Percentiles rank a stretch among this genome's conserved stretches.
phyloP scores from a whole-genome alignment of 1,139 yeast genomes.

The Candida dubliniensis region DNA sequence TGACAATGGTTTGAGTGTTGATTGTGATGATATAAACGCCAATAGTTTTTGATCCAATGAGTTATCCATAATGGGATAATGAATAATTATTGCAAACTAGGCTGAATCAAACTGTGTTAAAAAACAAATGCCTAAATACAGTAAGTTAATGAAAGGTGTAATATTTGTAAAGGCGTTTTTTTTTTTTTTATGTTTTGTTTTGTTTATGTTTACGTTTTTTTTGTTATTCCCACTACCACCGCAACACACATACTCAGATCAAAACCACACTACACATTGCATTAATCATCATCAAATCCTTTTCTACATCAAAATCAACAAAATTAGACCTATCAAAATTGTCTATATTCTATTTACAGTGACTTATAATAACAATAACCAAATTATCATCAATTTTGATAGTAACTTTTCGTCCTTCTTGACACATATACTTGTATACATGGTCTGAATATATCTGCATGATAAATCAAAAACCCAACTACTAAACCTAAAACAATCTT shows the following conservation, averaged over 20 bases:
- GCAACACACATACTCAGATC: neutral
- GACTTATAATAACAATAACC: no score
- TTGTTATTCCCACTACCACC: neutral
- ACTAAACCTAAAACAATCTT: slow-evolving; percentile 22
- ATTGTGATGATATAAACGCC: slow-evolving; percentile 12
- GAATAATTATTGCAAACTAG: no score
- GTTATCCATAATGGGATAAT: slow-evolving; percentile 1
- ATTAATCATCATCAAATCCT: neutral
- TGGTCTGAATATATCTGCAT: neutral
- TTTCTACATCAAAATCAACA: no score
- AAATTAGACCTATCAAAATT: no score
- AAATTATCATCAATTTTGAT: no score
- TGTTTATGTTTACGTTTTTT: neutral
- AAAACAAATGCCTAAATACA: no score
- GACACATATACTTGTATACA: neutral
- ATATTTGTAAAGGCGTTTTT: slow-evolving; percentile 3
- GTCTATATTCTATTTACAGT: no score
- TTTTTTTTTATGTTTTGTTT: neutral
- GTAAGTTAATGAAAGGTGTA: neutral
- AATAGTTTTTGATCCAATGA: slow-evolving; percentile 9
- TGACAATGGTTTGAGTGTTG: slow-evolving; percentile 10
- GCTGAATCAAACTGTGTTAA: no score
- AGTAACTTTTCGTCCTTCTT: no score
- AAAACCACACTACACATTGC: neutral
- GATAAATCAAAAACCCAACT: neutral